A percentile compares a stretch with the other conserved stretches of the same genome.
phyloP scores from a whole-genome alignment of 441 rosid species.

The Bocquillonia castaneifolia region DNA sequence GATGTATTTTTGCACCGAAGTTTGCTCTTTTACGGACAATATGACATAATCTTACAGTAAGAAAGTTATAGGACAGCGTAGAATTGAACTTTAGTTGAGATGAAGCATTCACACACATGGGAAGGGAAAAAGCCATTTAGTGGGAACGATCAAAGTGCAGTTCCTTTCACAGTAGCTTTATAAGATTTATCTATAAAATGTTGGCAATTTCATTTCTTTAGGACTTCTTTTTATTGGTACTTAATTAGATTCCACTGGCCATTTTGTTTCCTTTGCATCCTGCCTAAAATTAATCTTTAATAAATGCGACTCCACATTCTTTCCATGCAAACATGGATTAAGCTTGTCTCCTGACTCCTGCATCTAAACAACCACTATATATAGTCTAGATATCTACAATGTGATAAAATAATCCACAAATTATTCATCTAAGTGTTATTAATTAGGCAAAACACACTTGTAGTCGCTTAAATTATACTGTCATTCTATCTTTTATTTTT shows the following conservation, averaged over 20 bases:
- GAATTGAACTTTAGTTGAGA: not conserved
- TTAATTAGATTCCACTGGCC: not conserved
- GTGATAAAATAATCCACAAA: no score
- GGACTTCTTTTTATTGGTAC: not conserved
- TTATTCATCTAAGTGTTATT: no score
- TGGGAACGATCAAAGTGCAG: not conserved
- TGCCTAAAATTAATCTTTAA: not conserved
- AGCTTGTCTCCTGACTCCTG: no score
- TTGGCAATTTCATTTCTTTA: not conserved
- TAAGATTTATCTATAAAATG: no score
- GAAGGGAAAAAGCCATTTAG: not conserved
- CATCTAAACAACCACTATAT: no score
- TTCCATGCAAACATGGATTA: not conserved
- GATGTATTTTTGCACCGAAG: no score
- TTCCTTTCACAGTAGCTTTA: not conserved
- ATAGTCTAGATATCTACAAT: no score
- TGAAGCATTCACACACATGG: not conserved
- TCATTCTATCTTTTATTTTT: no score
- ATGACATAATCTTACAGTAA: not conserved
- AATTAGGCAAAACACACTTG: no score
- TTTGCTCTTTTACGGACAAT: not conserved
- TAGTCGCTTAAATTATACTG: no score
- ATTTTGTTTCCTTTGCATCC: not conserved
- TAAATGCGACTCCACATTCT: conserved; percentile 3
- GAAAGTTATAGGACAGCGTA: not conserved